These are phyloP conservation scores for Prunus campanulata DNA, from an alignment of 306 rosid genomes.

Conservation along the genomic window DNA sequence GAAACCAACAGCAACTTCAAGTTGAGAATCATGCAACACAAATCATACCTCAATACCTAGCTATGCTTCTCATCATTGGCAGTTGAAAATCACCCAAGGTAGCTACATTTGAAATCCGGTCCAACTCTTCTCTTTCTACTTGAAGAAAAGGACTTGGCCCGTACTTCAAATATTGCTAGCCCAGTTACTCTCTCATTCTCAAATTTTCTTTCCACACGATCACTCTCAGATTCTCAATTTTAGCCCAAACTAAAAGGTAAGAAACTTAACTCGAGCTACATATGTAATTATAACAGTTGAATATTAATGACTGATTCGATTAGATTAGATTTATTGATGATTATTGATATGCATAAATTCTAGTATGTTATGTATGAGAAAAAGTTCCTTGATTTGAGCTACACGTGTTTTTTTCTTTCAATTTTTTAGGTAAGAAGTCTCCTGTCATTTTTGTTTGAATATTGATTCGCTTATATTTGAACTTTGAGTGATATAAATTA, in stretches of 20 bases:
- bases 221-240: not conserved
- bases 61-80: too few relatives aligned
- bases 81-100: too few relatives aligned
- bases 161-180: too few relatives aligned
- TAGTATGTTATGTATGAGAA: not conserved
- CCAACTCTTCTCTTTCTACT: too few relatives aligned
- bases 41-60: too few relatives aligned
- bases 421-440: not conserved
- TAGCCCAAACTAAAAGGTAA: not conserved
- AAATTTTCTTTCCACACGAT: not conserved
- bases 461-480: too few relatives aligned
- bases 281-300: not conserved
- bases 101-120: too few relatives aligned
- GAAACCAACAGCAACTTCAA: too few relatives aligned
- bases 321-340: not conserved
- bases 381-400: not conserved
- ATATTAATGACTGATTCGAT: not conserved
- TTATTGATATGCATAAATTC: not conserved
- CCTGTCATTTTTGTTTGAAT: too few relatives aligned
- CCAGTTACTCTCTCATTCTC: not conserved
- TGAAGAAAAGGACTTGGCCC: too few relatives aligned
- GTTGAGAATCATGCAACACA: too few relatives aligned
- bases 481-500: not conserved
- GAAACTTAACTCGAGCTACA: too few relatives aligned
- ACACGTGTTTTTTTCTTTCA: not conserved